Evolutionary conservation across 805 yeast species (phyloP).

Genomic region (Grigorovia jiainica): DNA sequence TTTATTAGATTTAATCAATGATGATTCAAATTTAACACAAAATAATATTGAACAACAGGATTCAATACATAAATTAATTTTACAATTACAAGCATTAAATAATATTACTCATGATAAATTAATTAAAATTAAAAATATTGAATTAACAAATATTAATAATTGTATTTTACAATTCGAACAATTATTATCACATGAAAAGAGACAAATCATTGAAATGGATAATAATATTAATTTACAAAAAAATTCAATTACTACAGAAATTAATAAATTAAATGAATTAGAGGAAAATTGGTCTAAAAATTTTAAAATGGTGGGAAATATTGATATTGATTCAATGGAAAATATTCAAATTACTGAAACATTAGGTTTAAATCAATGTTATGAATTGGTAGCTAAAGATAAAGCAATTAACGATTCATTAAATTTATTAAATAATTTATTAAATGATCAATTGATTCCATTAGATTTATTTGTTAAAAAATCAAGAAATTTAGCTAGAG

Average conservation of each 20-base stretch:
- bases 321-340: background rate
- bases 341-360: constrained; percentile 39
- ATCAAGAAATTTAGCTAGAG: constrained; percentile 49
- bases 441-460: constrained; percentile 13
- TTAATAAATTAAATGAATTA: constrained; percentile 2
- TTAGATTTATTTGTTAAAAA: constrained; percentile 28
- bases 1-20: constrained; percentile 9
- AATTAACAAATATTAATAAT: background rate
- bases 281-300: constrained; percentile 4
- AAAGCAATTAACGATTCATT: constrained; percentile 64
- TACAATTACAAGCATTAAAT: background rate
- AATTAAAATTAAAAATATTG: background rate
- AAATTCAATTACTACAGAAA: background rate
- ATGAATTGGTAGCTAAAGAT: constrained; percentile 47
- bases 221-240: background rate
- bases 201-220: background rate
- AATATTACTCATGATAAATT: background rate
- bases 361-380: constrained; percentile 44
- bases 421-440: constrained; percentile 33
- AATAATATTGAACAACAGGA: background rate
- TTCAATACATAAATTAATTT: background rate
- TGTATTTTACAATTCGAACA: background rate
- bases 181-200: constrained; percentile 8
- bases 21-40: background rate
- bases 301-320: background rate